phyloP scores from a whole-genome alignment of 257 asterid genomes.

The Solanum boliviense region DNA sequence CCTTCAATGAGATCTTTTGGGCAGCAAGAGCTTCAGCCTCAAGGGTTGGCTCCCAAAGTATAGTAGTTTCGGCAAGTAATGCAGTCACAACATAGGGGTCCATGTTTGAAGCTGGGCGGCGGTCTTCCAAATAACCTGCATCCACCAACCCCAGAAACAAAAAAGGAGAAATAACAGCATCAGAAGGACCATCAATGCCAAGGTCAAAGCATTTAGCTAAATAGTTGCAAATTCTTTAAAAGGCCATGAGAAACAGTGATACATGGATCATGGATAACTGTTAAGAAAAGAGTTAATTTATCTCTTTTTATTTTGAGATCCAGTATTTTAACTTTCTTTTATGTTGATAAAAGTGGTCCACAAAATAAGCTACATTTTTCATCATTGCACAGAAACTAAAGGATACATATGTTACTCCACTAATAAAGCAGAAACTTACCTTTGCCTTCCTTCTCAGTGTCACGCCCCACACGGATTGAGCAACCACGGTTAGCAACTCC shows the following conservation, averaged over 20 bases:
- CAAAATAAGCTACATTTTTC: background rate
- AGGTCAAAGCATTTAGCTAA: background rate
- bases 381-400: background rate
- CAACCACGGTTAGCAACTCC: conserved; percentile 99
- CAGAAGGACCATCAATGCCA: background rate
- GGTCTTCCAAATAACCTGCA: conserved; percentile 89
- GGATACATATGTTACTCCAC: background rate
- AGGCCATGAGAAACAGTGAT: background rate
- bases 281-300: background rate
- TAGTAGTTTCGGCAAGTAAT: conserved; percentile 81
- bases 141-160: background rate
- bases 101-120: conserved; percentile 99
- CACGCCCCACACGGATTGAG: conserved; percentile 99
- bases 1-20: conserved; percentile 61
- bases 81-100: conserved; percentile 86
- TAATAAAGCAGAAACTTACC: conserved; percentile 24
- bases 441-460: conserved; percentile 86
- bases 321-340: background rate
- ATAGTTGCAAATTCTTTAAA: background rate
- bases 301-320: background rate
- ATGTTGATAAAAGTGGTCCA: background rate
- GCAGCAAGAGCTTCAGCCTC: conserved; percentile 93
- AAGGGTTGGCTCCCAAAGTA: conserved; percentile 88
- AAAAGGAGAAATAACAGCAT: background rate
- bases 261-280: background rate